phyloP scores from a whole-genome alignment of 306 rosid species.

The Cicer yamashitae region DNA sequence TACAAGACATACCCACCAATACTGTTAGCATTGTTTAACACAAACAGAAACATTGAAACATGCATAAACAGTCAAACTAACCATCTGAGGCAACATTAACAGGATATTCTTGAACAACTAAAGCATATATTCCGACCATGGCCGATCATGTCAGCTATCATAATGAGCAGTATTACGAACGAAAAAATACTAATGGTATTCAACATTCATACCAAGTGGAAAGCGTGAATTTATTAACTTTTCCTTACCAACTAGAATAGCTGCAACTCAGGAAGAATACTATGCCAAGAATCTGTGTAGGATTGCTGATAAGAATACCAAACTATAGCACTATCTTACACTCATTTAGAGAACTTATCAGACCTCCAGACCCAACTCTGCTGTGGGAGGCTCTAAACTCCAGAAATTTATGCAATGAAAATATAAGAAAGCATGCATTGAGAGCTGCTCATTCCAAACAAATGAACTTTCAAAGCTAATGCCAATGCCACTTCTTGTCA shows the following conservation, averaged over 20 bases:
- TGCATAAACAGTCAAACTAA: constrained; percentile 63
- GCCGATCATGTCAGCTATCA: constrained; percentile 59
- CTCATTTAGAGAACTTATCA: constrained; percentile 77
- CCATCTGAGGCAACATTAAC: constrained; percentile 67
- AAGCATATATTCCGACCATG: constrained; percentile 63
- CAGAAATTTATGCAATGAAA: constrained; percentile 63
- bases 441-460: constrained; percentile 64
- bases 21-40: constrained; percentile 40
- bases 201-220: constrained; percentile 58
- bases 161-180: constrained; percentile 47
- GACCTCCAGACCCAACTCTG: constrained; percentile 78
- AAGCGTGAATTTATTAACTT: constrained; percentile 59
- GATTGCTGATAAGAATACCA: constrained; percentile 91
- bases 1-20: constrained; percentile 20
- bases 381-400: constrained; percentile 75
- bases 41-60: constrained; percentile 37
- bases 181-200: constrained; percentile 49
- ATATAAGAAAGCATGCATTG: constrained; percentile 60
- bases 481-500: constrained; percentile 68
- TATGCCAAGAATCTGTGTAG: constrained; percentile 92
- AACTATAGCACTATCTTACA: constrained; percentile 69
- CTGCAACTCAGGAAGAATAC: constrained; percentile 98
- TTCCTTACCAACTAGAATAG: constrained; percentile 97
- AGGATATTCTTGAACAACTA: constrained; percentile 58
- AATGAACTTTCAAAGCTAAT: constrained; percentile 66